Percentiles rank a stretch among this genome's conserved stretches.
Evolutionary conservation across 805 yeast species (phyloP).

Genomic region (Starmerella vaccinii): DNA sequence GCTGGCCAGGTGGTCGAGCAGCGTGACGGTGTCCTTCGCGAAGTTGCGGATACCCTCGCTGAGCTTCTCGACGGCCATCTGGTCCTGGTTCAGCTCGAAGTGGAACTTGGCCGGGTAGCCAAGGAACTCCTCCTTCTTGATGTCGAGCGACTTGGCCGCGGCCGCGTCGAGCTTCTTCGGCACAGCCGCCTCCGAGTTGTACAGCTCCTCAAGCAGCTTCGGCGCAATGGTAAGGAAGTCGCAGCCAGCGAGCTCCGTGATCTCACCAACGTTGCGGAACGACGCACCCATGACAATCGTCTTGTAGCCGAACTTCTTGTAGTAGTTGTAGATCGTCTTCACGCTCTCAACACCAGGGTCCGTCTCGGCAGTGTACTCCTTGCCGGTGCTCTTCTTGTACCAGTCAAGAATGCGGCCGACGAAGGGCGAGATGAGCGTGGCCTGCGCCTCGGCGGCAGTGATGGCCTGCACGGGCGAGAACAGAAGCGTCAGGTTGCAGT

Average conservation of each 20-base stretch:
- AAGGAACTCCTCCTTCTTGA: constrained; percentile 65
- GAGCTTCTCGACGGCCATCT: constrained; percentile 96
- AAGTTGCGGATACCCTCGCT: constrained; percentile 96
- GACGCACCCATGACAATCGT: constrained; percentile 99
- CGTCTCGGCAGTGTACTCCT: constrained; percentile 63
- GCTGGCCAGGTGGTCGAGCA: constrained; percentile 29
- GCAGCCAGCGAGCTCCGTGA: constrained; percentile 92
- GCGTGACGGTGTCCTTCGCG: constrained; percentile 82
- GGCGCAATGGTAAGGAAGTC: constrained; percentile 96
- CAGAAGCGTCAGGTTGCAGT: constrained; percentile 87
- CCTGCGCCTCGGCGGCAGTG: constrained; percentile 96
- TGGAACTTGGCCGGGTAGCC: constrained; percentile 86
- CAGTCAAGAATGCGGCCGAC: constrained; percentile 99
- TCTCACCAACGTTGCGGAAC: constrained; percentile 94
- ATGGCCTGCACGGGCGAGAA: constrained; percentile 97
- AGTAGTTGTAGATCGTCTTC: constrained; percentile 83
- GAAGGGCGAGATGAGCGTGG: constrained; percentile 94
- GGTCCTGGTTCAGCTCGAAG: constrained; percentile 84
- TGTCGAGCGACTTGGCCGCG: constrained; percentile 44
- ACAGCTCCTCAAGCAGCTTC: constrained; percentile 75
- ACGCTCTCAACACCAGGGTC: constrained; percentile 98
- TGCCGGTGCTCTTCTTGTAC: constrained; percentile 90
- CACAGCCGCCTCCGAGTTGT: constrained; percentile 64
- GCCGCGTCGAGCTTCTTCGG: constrained; percentile 72
- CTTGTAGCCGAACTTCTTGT: constrained; percentile 91